Evolutionary conservation across 148 eudicot species (phyloP).

Genomic region (Silene latifolia): DNA sequence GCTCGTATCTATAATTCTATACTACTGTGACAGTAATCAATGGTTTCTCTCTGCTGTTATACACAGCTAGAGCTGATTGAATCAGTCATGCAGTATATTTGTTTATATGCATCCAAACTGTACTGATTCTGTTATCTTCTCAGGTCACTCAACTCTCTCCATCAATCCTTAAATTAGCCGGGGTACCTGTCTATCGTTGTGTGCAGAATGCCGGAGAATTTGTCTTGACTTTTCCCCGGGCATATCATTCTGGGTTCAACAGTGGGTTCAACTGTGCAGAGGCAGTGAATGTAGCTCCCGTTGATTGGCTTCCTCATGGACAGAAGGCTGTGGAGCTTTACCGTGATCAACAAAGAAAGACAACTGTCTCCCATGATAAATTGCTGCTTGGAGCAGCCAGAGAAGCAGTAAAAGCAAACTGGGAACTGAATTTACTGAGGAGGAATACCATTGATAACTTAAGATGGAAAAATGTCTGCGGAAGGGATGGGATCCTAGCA

Average conservation of each 20-base stretch:
- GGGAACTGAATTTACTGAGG: conserved; percentile 78
- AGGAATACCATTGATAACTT: conserved; percentile 62
- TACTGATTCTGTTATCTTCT: conserved; percentile 23
- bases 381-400: conserved; percentile 95
- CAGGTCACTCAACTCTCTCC: conserved; percentile 98
- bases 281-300: conserved; percentile 97
- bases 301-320: conserved; percentile 98
- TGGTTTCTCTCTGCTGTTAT: conserved; percentile 1
- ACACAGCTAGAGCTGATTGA: not conserved
- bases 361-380: conserved; percentile 96
- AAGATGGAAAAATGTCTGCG: conserved; percentile 86
- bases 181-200: conserved; percentile 93
- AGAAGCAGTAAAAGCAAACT: conserved; percentile 93
- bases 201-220: conserved; percentile 90
- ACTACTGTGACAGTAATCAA: not conserved
- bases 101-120: not conserved
- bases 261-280: conserved; percentile 97
- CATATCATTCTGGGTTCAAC: conserved; percentile 97
- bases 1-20: not conserved
- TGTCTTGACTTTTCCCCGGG: conserved; percentile 91
- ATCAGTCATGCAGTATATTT: not conserved
- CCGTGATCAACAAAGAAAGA: conserved; percentile 79
- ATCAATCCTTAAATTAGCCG: conserved; percentile 69
- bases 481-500: conserved; percentile 83
- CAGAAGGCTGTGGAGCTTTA: conserved; percentile 96